A percentile compares a stretch with the other conserved stretches of the same genome.
Evolutionary conservation across 2,329 filamentous ascomycete genomes (phyloP).

Genomic region (Epichloe bromicola): DNA sequence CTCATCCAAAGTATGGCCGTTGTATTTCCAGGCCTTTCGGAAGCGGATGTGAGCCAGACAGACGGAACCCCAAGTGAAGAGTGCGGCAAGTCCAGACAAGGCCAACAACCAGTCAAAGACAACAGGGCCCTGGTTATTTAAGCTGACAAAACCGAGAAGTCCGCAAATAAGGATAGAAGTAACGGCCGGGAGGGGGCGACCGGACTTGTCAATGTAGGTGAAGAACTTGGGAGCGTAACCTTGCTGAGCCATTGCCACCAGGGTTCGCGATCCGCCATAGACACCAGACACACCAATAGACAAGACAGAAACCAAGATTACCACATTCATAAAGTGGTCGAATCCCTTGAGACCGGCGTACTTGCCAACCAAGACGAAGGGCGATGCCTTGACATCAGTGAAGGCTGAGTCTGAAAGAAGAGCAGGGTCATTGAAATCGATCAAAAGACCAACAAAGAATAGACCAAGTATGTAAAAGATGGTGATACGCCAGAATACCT

Average conservation of each 20-base stretch:
- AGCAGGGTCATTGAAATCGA: slow-evolving; percentile 30
- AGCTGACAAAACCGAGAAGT: slow-evolving; percentile 32
- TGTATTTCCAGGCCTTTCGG: slow-evolving; percentile 42
- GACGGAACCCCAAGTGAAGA: slow-evolving; percentile 54
- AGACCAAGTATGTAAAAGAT: slow-evolving; percentile 42
- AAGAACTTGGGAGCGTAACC: slow-evolving; percentile 45
- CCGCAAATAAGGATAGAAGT: slow-evolving; percentile 35
- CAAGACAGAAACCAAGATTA: slow-evolving; percentile 45
- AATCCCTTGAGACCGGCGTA: slow-evolving; percentile 39
- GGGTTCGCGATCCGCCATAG: slow-evolving; percentile 45
- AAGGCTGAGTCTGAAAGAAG: slow-evolving; percentile 35
- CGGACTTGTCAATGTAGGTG: slow-evolving; percentile 43
- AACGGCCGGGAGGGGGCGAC: slow-evolving; percentile 41
- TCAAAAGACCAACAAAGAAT: slow-evolving; percentile 36
- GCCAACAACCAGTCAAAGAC: slow-evolving; percentile 52
- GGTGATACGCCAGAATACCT: slow-evolving; percentile 50
- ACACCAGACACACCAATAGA: slow-evolving; percentile 46
- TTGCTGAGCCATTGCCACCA: slow-evolving; percentile 45
- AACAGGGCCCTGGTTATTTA: slow-evolving; percentile 27
- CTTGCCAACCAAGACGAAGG: slow-evolving; percentile 45
- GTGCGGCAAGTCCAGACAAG: slow-evolving; percentile 44
- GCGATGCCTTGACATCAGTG: slow-evolving; percentile 27
- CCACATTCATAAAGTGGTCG: slow-evolving; percentile 45
- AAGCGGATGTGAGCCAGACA: slow-evolving; percentile 53
- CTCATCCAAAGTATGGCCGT: slow-evolving; percentile 50